These are phyloP conservation scores for Xylariaceae sp. DNA, from an alignment of 2,329 filamentous ascomycete species.

Conservation along the genomic window DNA sequence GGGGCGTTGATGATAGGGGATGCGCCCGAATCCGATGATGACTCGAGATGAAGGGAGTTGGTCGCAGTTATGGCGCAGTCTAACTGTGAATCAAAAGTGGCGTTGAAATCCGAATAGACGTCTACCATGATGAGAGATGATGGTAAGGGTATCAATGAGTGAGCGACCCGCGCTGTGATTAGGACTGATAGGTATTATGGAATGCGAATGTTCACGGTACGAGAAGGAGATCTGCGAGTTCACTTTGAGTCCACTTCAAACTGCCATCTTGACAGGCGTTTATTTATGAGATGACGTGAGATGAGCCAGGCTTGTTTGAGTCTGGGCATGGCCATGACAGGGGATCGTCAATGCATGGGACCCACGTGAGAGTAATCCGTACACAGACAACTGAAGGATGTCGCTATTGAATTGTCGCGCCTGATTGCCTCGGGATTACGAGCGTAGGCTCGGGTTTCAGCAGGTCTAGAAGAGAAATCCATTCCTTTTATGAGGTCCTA, in stretches of 20 bases:
- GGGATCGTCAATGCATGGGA: too few species aligned
- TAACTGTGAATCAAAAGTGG: slow-evolving; percentile 12
- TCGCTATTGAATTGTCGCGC: too few species aligned
- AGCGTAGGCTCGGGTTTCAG: too few species aligned
- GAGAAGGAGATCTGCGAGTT: not conserved
- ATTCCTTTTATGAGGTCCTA: too few species aligned
- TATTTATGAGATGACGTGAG: not conserved
- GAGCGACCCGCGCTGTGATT: not conserved
- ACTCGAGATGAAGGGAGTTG: not conserved
- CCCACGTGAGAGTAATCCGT: too few species aligned
- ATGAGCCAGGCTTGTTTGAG: not conserved
- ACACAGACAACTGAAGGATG: too few species aligned
- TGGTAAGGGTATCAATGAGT: slow-evolving; percentile 11
- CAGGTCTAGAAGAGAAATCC: too few species aligned
- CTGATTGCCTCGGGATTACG: too few species aligned
- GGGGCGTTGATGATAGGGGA: not conserved
- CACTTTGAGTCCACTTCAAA: not conserved
- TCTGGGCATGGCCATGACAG: too few species aligned
- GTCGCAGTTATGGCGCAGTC: slow-evolving; percentile 1
- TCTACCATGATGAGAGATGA: slow-evolving; percentile 17
- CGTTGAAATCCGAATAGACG: slow-evolving; percentile 8
- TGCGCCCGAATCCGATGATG: not conserved
- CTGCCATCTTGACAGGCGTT: not conserved
- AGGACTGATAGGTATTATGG: not conserved
- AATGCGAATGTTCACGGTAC: not conserved